A percentile compares a stretch with the other conserved stretches of the same genome.
phyloP scores from a whole-genome alignment of 495 filamentous ascomycete species.

The Penicillium lagena region DNA sequence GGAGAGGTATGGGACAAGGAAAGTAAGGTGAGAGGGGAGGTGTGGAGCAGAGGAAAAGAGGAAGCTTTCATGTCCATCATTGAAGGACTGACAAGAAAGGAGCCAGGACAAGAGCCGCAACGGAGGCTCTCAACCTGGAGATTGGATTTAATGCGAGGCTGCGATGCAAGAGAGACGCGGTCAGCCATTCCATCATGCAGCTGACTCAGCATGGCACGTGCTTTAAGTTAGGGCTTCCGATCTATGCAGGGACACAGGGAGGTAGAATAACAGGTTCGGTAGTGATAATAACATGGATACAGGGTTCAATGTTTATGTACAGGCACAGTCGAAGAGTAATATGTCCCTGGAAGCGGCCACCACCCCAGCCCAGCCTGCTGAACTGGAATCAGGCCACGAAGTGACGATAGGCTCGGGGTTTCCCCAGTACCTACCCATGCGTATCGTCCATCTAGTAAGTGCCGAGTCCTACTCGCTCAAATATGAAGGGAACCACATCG shows the following conservation, averaged over 20 bases:
- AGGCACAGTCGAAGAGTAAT: conserved; percentile 6
- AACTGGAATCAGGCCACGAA: conserved; percentile 3
- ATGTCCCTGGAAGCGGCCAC: conserved; percentile 2
- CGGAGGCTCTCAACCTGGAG: too few species aligned
- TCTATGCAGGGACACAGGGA: neutral
- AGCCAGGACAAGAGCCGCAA: neutral
- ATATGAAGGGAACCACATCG: conserved; percentile 23
- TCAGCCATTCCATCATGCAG: conserved; percentile 1
- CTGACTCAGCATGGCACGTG: conserved; percentile 3
- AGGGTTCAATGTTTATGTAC: conserved; percentile 16
- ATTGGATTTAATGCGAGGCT: too few species aligned
- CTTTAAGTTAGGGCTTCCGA: neutral
- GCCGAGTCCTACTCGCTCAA: conserved; percentile 21
- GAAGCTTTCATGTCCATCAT: conserved; percentile 5
- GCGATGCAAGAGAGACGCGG: neutral
- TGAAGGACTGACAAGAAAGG: conserved; percentile 1
- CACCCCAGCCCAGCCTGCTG: conserved; percentile 15
- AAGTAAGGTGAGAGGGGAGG: neutral
- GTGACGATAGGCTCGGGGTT: neutral
- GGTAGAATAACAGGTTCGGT: too few species aligned
- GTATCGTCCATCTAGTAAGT: conserved; percentile 4
- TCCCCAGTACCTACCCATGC: neutral
- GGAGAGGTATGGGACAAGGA: neutral
- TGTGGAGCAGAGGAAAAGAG: neutral
- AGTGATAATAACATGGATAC: conserved; percentile 1